A percentile compares a stretch with the other conserved stretches of the same genome.
Evolutionary conservation across 129 eudicot genomes (phyloP).

Genomic region (Pulicaria dysenterica): DNA sequence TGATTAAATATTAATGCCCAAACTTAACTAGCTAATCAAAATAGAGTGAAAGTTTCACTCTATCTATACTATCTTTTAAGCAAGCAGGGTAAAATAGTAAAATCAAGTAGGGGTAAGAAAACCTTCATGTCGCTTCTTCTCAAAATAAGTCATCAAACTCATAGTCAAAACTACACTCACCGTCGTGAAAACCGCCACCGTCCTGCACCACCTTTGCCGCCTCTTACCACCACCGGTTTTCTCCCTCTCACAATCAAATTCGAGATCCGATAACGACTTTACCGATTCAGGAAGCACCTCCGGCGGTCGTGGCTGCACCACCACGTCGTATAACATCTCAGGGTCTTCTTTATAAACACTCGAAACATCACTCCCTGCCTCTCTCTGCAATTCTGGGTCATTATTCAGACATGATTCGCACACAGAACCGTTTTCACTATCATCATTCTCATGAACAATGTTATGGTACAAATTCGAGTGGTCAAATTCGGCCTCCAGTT

Average conservation of each 20-base stretch:
- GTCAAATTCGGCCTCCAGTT: slow-evolving; percentile 2
- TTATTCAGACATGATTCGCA: slow-evolving; percentile 8
- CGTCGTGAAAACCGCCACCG: slow-evolving; percentile 4
- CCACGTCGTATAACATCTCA: background rate
- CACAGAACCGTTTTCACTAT: background rate
- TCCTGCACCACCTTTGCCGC: slow-evolving; percentile 10
- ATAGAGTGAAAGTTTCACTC: too few relatives aligned
- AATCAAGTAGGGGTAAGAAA: slow-evolving; percentile 26
- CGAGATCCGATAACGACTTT: background rate
- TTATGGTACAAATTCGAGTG: background rate
- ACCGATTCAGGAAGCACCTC: slow-evolving; percentile 7
- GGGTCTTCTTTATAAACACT: background rate
- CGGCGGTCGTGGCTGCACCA: background rate
- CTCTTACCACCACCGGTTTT: slow-evolving; percentile 12
- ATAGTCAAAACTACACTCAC: slow-evolving; percentile 14
- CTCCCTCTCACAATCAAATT: background rate
- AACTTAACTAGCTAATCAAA: too few relatives aligned
- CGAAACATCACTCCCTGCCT: background rate
- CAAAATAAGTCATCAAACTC: slow-evolving; percentile 6
- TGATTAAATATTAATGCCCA: too few relatives aligned
- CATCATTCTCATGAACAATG: background rate
- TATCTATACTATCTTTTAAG: background rate
- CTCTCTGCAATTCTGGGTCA: background rate
- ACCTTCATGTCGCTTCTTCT: slow-evolving; percentile 1
- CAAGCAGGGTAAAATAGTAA: background rate